Percentiles rank a stretch among this genome's conserved stretches.
phyloP scores from a whole-genome alignment of 2,329 filamentous ascomycete species.

The Apiospora malaysiana region DNA sequence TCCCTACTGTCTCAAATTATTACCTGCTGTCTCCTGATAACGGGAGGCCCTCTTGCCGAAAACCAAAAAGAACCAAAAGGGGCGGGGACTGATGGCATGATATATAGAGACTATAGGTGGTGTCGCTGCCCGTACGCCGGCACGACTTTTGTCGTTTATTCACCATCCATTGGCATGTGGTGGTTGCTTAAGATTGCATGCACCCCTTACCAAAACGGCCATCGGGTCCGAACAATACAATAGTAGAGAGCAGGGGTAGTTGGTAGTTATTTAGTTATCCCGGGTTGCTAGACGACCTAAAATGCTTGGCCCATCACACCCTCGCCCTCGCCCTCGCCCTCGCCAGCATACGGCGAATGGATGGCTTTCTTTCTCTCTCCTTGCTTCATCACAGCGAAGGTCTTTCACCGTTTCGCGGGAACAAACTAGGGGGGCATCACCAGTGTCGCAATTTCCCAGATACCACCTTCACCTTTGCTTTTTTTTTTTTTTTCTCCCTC shows the following conservation, averaged over 20 bases:
- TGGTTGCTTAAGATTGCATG: not conserved
- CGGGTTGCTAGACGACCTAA: not conserved
- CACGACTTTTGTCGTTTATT: not conserved
- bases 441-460: not conserved
- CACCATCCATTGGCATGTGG: not conserved
- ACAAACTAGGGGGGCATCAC: not conserved
- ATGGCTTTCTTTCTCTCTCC: not conserved
- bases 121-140: not conserved
- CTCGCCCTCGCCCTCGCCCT: not conserved
- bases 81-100: not conserved
- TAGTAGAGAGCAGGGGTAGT: not conserved
- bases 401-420: too few relatives aligned
- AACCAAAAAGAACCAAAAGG: not conserved
- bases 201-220: not conserved
- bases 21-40: not conserved
- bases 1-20: not conserved
- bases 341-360: not conserved
- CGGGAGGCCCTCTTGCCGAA: not conserved
- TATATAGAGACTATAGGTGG: not conserved
- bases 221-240: not conserved
- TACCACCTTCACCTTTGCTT: not conserved
- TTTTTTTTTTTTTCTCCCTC: not conserved
- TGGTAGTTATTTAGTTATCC: not conserved
- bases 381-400: not conserved
- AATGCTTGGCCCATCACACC: constrained; percentile 12